Conservation (phyloP, 345 rosid genomes). For the Eucalyptus polyanthemos region DNA sequence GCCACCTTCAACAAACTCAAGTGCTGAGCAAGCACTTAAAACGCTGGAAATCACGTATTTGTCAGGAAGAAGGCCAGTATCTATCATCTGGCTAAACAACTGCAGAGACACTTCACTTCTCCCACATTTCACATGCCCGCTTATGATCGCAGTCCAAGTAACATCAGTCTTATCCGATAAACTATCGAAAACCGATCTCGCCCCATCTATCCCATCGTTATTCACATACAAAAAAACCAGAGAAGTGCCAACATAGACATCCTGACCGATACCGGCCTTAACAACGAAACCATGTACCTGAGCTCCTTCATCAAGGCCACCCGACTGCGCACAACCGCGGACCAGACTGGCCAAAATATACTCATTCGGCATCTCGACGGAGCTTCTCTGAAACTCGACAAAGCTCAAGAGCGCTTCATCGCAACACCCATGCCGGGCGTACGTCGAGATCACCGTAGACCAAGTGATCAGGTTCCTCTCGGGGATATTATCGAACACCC, state of each 20-base stretch:
- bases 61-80: slow-evolving; percentile 24
- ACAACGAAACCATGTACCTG: not conserved
- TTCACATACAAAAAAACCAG: slow-evolving; percentile 47
- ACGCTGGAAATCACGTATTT: slow-evolving; percentile 48
- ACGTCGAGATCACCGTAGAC: no score
- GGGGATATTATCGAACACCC: no score
- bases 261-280: slow-evolving; percentile 44
- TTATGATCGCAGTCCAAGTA: slow-evolving; percentile 62
- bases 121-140: slow-evolving; percentile 48
- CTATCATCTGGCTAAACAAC: slow-evolving; percentile 26
- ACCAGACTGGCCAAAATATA: no score
- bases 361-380: no score
- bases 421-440: no score
- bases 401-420: no score
- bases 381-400: no score
- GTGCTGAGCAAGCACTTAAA: slow-evolving; percentile 42
- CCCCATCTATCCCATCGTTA: slow-evolving; percentile 30
- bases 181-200: slow-evolving; percentile 47
- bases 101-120: slow-evolving; percentile 32
- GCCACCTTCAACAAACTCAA: slow-evolving; percentile 39
- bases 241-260: slow-evolving; percentile 55
- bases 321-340: no score
- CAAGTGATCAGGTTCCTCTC: no score
- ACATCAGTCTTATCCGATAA: slow-evolving; percentile 34
- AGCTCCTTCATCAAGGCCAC: no score